Base-by-base conservation (phyloP, 2,329 filamentous ascomycete genomes). In the Nemania sp. region DNA sequence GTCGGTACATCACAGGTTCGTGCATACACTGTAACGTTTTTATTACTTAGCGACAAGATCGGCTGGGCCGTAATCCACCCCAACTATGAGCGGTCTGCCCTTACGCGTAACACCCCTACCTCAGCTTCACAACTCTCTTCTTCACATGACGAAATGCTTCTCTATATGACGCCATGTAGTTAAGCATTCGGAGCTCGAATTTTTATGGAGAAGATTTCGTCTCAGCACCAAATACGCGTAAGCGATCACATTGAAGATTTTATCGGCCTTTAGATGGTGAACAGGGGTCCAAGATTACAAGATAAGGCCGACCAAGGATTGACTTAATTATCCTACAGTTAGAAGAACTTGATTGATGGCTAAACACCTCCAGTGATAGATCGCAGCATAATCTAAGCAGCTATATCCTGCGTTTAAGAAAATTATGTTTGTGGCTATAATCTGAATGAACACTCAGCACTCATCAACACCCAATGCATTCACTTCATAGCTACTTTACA, bases 31-130 rank as follows among this genome's bases (percentile, higher is more conserved):
- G 15, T 23, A 33, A 14, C 22, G 22, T 41, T 41, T 15, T 33
- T 31, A 28, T 34, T 39, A 15, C 20, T 39, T 14, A 24, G 28
- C n/a, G 9, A 17, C 19, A 33, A 39, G 46, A 47, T 44, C 41
- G 24, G 34, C 50, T 47, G 41, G 41, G 54, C 49, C 42, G 31
- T 33, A 24, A 24, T 46, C 28, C 50, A 46, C 50, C 50, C 28
- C 34, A 34, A 31, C 31, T 43, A 23, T 26, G 36, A 34, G 26
- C 26, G 34, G 33, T 39, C 46, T 17, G 26, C 40, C 34, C 45
- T 37, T 37, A 46, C 30, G 30, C 40, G 30, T 15, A 48, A 33
- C 28, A 41, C 33, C 41, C 41, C 24, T 37, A 36, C 31, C 31
- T 46, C 26, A 17, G 15, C 26, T 17, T 11, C 15, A 33, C 6